These are phyloP conservation scores for Fusarium ramigenum DNA, from an alignment of 2,329 filamentous ascomycete genomes.

Conservation along the genomic window DNA sequence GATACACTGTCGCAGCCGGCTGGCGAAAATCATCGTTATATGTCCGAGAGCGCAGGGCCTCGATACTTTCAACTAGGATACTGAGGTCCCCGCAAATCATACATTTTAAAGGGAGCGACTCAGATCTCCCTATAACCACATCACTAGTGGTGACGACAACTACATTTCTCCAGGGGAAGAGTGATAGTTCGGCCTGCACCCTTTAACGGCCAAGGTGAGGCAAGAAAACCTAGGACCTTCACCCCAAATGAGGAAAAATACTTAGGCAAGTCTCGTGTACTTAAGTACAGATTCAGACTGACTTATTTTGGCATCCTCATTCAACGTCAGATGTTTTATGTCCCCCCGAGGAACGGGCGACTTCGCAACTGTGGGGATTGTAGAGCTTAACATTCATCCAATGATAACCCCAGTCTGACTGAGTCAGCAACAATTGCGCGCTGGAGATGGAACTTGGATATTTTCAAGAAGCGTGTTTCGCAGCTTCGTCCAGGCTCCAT, in stretches of 20 bases:
- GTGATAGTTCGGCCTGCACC: not conserved
- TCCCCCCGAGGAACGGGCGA: not conserved
- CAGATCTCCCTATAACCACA: not conserved
- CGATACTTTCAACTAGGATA: not conserved
- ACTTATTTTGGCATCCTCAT: not conserved
- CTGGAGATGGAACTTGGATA: slow-evolving; percentile 37
- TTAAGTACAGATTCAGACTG: not conserved
- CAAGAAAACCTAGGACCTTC: not conserved
- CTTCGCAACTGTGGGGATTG: slow-evolving; percentile 3
- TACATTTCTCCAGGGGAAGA: not conserved
- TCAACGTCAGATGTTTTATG: not conserved
- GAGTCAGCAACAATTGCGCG: slow-evolving; percentile 38
- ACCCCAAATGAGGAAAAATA: not conserved
- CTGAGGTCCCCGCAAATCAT: not conserved
- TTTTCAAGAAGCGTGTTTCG: slow-evolving; percentile 45
- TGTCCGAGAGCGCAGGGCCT: not conserved
- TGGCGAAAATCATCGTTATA: not conserved
- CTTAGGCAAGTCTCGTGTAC: not conserved
- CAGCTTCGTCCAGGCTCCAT: slow-evolving; percentile 29
- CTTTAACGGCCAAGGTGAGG: not conserved
- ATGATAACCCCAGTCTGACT: slow-evolving; percentile 8
- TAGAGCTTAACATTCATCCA: not conserved
- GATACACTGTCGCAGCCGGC: not conserved
- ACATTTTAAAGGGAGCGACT: not conserved
- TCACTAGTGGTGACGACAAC: not conserved